phyloP scores from a whole-genome alignment of 2,329 filamentous ascomycete species.

The Phyllosticta ampelicida region DNA sequence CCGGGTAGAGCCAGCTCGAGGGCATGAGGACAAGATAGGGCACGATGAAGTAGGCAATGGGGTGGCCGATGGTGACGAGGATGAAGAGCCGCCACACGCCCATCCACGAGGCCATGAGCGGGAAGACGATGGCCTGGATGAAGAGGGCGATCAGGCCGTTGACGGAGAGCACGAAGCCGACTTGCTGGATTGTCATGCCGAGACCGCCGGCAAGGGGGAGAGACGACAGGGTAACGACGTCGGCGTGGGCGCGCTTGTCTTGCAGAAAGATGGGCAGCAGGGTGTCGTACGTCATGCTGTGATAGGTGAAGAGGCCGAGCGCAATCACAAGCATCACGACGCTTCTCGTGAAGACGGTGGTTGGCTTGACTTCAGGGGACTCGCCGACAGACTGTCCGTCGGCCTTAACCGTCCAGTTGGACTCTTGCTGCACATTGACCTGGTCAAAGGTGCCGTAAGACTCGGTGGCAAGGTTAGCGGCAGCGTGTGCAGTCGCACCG shows the following conservation, averaged over 20 bases:
- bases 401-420: constrained; percentile 41
- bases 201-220: constrained; percentile 46
- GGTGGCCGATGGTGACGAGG: constrained; percentile 54
- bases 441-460: constrained; percentile 65
- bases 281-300: constrained; percentile 91
- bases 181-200: constrained; percentile 53
- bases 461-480: constrained; percentile 64
- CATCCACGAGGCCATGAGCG: constrained; percentile 49
- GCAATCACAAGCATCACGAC: constrained; percentile 71
- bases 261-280: constrained; percentile 88
- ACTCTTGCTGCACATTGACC: constrained; percentile 43
- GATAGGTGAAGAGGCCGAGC: constrained; percentile 83
- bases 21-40: constrained; percentile 56
- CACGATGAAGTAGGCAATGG: constrained; percentile 56
- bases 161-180: constrained; percentile 57
- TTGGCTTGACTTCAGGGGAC: constrained; percentile 10
- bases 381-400: constrained; percentile 36
- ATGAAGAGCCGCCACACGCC: constrained; percentile 60
- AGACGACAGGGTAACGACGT: constrained; percentile 20
- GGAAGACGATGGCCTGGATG: constrained; percentile 63
- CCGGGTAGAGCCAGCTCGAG: constrained; percentile 41
- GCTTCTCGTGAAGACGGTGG: constrained; percentile 26
- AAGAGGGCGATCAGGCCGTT: constrained; percentile 63
- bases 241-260: constrained; percentile 45
- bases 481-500: constrained; percentile 60